Evolutionary conservation across 2,329 filamentous ascomycete genomes (phyloP).

Genomic region (Zymoseptoria ardabiliae): DNA sequence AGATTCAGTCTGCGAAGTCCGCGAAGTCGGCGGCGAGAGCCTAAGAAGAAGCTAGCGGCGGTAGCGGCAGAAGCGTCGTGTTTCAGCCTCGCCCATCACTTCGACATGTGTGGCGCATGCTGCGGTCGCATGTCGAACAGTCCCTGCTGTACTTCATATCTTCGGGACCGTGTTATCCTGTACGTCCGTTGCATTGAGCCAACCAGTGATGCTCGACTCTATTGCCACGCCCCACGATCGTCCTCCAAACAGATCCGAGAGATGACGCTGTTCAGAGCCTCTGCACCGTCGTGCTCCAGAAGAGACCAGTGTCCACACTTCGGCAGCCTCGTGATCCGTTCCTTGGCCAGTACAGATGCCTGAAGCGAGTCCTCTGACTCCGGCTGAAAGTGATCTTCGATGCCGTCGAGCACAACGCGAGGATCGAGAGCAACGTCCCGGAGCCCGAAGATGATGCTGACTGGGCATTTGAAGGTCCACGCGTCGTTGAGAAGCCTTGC

Average conservation of each 20-base stretch:
- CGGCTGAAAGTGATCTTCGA: slow-evolving; percentile 42
- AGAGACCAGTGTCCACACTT: slow-evolving; percentile 49
- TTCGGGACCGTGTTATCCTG: too few species aligned
- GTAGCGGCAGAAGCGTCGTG: not conserved
- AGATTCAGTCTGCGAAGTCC: not conserved
- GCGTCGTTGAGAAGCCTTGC: not conserved
- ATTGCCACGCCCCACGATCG: not conserved
- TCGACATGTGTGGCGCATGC: not conserved
- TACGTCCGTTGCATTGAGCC: too few species aligned
- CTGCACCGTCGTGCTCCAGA: slow-evolving; percentile 32
- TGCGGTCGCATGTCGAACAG: too few species aligned
- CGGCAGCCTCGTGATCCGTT: slow-evolving; percentile 44
- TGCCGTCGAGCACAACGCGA: slow-evolving; percentile 44
- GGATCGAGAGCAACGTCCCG: slow-evolving; percentile 46
- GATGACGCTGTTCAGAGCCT: slow-evolving; percentile 7
- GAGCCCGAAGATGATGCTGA: slow-evolving; percentile 49
- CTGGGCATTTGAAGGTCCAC: slow-evolving; percentile 40
- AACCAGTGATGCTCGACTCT: not conserved
- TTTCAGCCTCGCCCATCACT: not conserved
- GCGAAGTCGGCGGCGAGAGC: not conserved
- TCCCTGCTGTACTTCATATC: too few species aligned
- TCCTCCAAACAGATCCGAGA: not conserved
- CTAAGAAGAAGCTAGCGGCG: too few species aligned
- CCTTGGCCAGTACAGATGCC: not conserved
- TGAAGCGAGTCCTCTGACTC: slow-evolving; percentile 1